phyloP scores from a whole-genome alignment of 2,329 filamentous ascomycete genomes.

The Calonectria montana region DNA sequence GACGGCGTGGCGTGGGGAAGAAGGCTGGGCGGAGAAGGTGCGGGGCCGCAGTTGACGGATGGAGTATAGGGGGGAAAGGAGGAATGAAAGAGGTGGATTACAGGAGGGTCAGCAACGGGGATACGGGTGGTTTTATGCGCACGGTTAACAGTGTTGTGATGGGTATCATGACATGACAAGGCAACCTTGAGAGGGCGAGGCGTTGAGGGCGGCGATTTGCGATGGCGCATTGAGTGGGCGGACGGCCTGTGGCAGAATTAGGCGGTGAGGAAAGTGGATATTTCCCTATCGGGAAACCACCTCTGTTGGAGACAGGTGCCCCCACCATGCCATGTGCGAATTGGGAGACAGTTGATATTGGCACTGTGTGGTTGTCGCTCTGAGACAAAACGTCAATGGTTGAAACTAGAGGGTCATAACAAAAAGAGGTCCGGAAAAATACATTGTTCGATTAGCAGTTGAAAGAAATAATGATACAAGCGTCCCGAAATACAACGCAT shows the following conservation, averaged over 20 bases:
- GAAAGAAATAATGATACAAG: not conserved
- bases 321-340: slow-evolving; percentile 22
- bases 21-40: slow-evolving; percentile 27
- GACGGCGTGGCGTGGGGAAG: slow-evolving; percentile 24
- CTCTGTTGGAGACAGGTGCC: slow-evolving; percentile 9
- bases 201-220: slow-evolving; percentile 12
- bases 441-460: not conserved
- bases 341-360: not conserved
- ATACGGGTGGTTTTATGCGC: slow-evolving; percentile 31
- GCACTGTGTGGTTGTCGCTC: not conserved
- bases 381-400: not conserved
- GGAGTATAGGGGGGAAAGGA: not conserved
- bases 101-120: not conserved
- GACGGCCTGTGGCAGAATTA: slow-evolving; percentile 33
- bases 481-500: not conserved
- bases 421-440: not conserved
- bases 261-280: slow-evolving; percentile 30
- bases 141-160: slow-evolving; percentile 28
- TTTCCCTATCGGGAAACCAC: slow-evolving; percentile 19
- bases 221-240: slow-evolving; percentile 9
- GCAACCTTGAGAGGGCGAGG: slow-evolving; percentile 15
- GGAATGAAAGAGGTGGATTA: slow-evolving; percentile 1
- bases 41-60: slow-evolving; percentile 13
- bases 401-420: not conserved
- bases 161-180: slow-evolving; percentile 32